Evolutionary conservation across 768 basidiomycete species (phyloP).

Genomic region (Russula virescens): DNA sequence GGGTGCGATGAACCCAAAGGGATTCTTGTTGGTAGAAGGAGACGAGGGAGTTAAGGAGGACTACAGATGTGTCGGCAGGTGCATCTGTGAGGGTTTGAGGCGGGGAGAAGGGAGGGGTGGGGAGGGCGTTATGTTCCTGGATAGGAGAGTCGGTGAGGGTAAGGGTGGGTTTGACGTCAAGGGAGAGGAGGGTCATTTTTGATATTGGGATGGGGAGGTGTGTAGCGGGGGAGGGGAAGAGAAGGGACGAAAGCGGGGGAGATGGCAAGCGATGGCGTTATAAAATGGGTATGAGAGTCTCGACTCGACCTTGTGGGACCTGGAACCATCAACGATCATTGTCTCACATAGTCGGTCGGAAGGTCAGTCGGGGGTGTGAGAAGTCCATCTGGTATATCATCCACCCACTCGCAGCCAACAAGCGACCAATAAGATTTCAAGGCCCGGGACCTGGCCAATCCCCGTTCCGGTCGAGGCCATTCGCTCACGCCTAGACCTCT

Average conservation of each 20-base stretch:
- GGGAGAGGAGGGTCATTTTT: slow-evolving; percentile 19
- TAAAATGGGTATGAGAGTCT: slow-evolving; percentile 13
- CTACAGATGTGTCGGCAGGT: slow-evolving; percentile 36
- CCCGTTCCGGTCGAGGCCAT: slow-evolving; percentile 21
- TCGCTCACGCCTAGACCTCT: not conserved
- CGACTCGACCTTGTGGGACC: slow-evolving; percentile 9
- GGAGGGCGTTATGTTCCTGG: slow-evolving; percentile 25
- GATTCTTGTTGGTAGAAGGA: slow-evolving; percentile 66
- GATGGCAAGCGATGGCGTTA: not conserved
- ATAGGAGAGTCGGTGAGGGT: slow-evolving; percentile 24
- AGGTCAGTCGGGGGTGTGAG: too few species aligned
- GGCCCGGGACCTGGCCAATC: too few species aligned
- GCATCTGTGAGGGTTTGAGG: slow-evolving; percentile 23
- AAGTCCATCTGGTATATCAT: too few species aligned
- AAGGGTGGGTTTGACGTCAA: slow-evolving; percentile 22
- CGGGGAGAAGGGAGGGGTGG: slow-evolving; percentile 32
- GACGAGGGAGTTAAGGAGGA: slow-evolving; percentile 58
- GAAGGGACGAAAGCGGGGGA: not conserved
- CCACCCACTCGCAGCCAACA: too few species aligned
- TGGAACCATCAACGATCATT: too few species aligned
- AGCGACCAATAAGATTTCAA: too few species aligned
- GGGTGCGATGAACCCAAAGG: slow-evolving; percentile 65
- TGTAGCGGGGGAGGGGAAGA: slow-evolving; percentile 2
- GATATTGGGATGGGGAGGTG: not conserved
- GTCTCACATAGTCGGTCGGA: too few species aligned